Evolutionary conservation across 2,329 filamentous ascomycete species (phyloP).

Genomic region (Aspergillus sp.): DNA sequence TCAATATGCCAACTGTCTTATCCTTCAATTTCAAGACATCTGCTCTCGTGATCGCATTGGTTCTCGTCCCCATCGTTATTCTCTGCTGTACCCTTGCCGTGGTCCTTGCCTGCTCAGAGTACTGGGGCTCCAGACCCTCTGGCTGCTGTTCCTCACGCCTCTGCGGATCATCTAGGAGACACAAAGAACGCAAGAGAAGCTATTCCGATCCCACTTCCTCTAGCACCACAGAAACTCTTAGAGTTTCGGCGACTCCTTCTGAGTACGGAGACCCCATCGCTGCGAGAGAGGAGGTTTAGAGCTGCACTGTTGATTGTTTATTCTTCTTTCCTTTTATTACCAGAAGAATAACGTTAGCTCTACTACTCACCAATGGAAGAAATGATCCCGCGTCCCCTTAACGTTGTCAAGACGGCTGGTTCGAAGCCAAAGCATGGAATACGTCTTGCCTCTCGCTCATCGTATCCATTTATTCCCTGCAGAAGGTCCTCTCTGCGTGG

Average conservation of each 20-base stretch:
- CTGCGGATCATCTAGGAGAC: constrained; percentile 14
- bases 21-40: constrained; percentile 26
- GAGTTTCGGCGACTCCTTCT: constrained; percentile 18
- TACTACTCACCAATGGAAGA: constrained; percentile 15
- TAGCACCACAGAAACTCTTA: constrained; percentile 25
- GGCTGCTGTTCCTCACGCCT: constrained; percentile 16
- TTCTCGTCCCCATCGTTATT: constrained; percentile 42
- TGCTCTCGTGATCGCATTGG: constrained; percentile 37
- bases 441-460: constrained; percentile 5
- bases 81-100: constrained; percentile 32
- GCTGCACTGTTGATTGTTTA: neutral
- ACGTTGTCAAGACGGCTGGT: constrained; percentile 39
- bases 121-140: constrained; percentile 20
- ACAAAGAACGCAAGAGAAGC: constrained; percentile 18
- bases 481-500: constrained; percentile 20
- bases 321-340: neutral
- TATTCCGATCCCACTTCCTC: constrained; percentile 27
- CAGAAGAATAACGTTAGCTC: neutral
- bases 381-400: constrained; percentile 39
- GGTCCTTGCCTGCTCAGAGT: constrained; percentile 32
- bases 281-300: constrained; percentile 17
- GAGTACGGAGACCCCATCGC: constrained; percentile 18
- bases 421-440: constrained; percentile 9
- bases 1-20: constrained; percentile 23
- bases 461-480: constrained; percentile 17